phyloP scores from a whole-genome alignment of 2,329 filamentous ascomycete species.

The Leptographium galeiforme region DNA sequence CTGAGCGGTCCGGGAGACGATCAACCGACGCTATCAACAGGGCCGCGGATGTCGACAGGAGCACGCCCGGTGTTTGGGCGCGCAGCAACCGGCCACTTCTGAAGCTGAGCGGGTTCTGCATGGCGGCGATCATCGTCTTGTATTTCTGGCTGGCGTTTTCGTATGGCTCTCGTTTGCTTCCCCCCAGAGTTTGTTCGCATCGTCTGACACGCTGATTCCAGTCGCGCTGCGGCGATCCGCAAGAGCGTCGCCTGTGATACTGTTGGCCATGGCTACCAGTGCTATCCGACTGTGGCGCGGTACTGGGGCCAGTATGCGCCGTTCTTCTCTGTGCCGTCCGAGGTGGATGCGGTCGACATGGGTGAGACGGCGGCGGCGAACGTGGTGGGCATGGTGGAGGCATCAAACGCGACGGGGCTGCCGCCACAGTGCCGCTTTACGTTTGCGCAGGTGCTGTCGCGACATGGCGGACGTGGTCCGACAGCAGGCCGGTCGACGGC shows the following conservation, averaged over 20 bases:
- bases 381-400: not conserved
- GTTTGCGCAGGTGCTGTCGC: slow-evolving; percentile 69
- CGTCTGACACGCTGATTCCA: not conserved
- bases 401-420: slow-evolving; percentile 23
- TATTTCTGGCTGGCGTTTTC: slow-evolving; percentile 14
- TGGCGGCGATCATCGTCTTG: slow-evolving; percentile 11
- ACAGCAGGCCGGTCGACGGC: slow-evolving; percentile 50
- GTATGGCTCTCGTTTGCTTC: slow-evolving; percentile 8
- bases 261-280: slow-evolving; percentile 46
- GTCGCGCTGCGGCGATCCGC: not conserved
- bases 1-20: not conserved
- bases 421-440: slow-evolving; percentile 60
- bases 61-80: not conserved
- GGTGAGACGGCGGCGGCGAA: no score
- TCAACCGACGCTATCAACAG: not conserved
- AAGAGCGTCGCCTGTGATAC: slow-evolving; percentile 32
- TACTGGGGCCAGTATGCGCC: slow-evolving; percentile 83
- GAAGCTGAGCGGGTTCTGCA: slow-evolving; percentile 11
- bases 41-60: not conserved
- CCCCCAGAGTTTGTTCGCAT: not conserved
- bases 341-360: slow-evolving; percentile 30
- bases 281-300: slow-evolving; percentile 46
- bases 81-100: slow-evolving; percentile 8
- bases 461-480: slow-evolving; percentile 75
- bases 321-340: slow-evolving; percentile 62